Evolutionary conservation across 1,284 basidiomycete species (phyloP).

Genomic region (Cutaneotrichosporon sp.): DNA sequence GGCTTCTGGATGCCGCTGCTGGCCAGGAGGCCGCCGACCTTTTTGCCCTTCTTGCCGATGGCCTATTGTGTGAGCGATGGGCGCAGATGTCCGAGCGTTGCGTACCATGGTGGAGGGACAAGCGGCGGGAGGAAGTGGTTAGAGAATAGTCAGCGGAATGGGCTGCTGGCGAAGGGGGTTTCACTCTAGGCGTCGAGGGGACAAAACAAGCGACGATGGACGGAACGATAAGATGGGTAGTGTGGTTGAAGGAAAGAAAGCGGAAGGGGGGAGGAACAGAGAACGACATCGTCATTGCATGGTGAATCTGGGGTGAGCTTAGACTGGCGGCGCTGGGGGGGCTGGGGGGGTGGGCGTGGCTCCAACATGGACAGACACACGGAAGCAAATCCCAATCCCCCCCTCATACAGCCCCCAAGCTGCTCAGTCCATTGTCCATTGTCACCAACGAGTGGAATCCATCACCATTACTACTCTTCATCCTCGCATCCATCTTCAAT

Average conservation of each 20-base stretch:
- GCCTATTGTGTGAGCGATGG: slow-evolving; percentile 59
- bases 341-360: too few relatives aligned
- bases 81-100: background rate
- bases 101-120: slow-evolving; percentile 7
- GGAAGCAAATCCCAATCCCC: too few relatives aligned
- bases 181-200: background rate
- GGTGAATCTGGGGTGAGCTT: background rate
- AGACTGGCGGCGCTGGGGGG: too few relatives aligned
- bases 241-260: background rate
- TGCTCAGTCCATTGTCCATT: too few relatives aligned
- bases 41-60: slow-evolving; percentile 88
- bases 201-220: background rate
- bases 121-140: background rate
- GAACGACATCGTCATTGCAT: background rate
- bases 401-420: too few relatives aligned
- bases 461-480: background rate
- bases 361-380: too few relatives aligned
- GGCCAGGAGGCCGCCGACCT: slow-evolving; percentile 67
- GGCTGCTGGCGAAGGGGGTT: background rate
- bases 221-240: background rate
- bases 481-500: background rate
- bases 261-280: background rate
- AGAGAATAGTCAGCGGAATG: background rate
- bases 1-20: slow-evolving; percentile 43
- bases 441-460: background rate